Evolutionary conservation across 2,329 filamentous ascomycete genomes (phyloP).

Genomic region (Fusarium luffae): DNA sequence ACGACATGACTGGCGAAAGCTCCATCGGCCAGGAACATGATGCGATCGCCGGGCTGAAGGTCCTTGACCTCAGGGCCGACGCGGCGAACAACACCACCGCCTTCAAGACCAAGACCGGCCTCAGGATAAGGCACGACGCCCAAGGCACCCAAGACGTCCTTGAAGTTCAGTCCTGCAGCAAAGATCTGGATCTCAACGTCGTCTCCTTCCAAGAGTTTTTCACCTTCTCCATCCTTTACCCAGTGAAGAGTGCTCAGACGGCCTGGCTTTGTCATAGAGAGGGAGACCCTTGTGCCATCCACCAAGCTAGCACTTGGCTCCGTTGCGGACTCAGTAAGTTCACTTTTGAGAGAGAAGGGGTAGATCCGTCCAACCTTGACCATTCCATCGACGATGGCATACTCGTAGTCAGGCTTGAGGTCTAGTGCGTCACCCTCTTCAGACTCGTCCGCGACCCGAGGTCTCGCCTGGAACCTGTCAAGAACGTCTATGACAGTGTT

Average conservation of each 20-base stretch:
- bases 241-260: conserved; percentile 40
- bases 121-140: conserved; percentile 41
- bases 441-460: no score
- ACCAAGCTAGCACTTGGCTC: neutral
- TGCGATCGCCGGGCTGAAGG: conserved; percentile 50
- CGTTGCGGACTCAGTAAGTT: conserved; percentile 9
- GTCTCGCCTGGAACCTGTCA: conserved; percentile 23
- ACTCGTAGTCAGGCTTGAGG: conserved; percentile 48
- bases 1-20: conserved; percentile 29
- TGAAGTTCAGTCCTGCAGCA: conserved; percentile 36
- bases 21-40: conserved; percentile 47
- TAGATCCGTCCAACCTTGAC: conserved; percentile 46
- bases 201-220: neutral
- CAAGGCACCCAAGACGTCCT: conserved; percentile 53
- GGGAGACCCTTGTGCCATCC: neutral
- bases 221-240: neutral
- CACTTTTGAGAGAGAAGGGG: conserved; percentile 40
- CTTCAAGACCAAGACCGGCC: conserved; percentile 45
- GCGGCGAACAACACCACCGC: conserved; percentile 44
- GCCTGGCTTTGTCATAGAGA: conserved; percentile 17
- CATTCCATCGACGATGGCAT: conserved; percentile 43
- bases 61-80: conserved; percentile 43
- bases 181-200: conserved; percentile 50
- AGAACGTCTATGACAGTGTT: conserved; percentile 33
- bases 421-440: no score